These are phyloP conservation scores for Coccomyxa sp. DNA, from an alignment of 139 green algal species.

Conservation along the genomic window DNA sequence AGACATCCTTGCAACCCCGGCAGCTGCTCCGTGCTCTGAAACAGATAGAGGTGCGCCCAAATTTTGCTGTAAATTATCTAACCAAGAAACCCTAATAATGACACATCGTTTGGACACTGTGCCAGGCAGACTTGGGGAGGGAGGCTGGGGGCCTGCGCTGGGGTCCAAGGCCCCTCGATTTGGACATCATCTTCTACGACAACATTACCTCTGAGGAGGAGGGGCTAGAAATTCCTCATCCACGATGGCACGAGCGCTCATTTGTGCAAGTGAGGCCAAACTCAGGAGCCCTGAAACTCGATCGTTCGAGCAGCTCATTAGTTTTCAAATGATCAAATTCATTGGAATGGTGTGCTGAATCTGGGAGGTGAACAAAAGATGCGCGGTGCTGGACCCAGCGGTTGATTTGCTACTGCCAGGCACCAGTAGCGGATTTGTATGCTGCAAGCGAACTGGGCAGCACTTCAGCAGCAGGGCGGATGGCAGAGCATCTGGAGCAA, in stretches of 20 bases:
- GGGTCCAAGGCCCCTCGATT: conserved; percentile 87
- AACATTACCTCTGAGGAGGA: conserved; percentile 21
- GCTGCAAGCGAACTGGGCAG: neutral
- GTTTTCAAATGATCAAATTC: too few relatives aligned
- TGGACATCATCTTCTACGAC: conserved; percentile 95
- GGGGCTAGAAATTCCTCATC: conserved; percentile 68
- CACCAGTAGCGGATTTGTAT: conserved; percentile 68
- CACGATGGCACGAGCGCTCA: conserved; percentile 72
- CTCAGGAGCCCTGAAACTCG: neutral
- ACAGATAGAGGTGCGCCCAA: conserved; percentile 54
- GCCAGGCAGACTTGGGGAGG: conserved; percentile 45
- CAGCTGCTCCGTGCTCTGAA: conserved; percentile 70
- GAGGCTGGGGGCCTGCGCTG: conserved; percentile 49
- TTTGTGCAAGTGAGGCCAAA: conserved; percentile 73
- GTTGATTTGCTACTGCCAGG: neutral
- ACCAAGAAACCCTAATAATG: neutral
- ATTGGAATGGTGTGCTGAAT: too few relatives aligned
- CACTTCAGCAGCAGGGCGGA: neutral
- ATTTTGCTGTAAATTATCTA: neutral
- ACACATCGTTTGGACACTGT: neutral
- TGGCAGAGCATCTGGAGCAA: neutral
- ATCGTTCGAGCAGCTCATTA: neutral
- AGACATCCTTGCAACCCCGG: conserved; percentile 52
- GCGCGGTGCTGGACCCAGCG: neutral
- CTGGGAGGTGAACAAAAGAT: too few relatives aligned